Base-by-base conservation (phyloP, 2,329 filamentous ascomycete species). In the Botryotinia narcissicola region DNA sequence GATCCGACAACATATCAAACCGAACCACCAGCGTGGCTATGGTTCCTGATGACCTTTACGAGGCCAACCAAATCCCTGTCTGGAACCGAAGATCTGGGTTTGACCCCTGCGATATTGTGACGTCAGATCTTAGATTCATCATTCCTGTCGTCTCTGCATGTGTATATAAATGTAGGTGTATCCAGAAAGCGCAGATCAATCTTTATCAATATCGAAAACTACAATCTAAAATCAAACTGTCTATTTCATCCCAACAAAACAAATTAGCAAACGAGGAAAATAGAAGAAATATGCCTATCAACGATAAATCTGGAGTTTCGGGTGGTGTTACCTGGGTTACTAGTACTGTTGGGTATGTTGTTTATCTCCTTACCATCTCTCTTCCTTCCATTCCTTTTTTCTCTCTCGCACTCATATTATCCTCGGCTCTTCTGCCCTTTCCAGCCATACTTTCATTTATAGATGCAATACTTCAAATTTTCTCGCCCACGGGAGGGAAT, bases 271-370 rank as follows among this genome's bases (percentile, higher is more conserved):
- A 48, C n/a, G 16, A 20, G 20, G 10, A 32, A 48, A 37, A 6
- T n/a, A 22, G 18, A 42, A 22, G 2, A 8, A 69, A 54, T 12
- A 71, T 63, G 57, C 57, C 57, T 29, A 57, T 72, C 42, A 74
- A 69, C 35, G 73, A 75, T 61, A 75, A 75, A 70, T 72, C 73
- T 20, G 74, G 74, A 14, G 74, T 74, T 29, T 74, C 74, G 14
- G 57, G 51, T 46, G 74, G 74, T 73, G 73, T 74, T 12, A 75
- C 75, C 40, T 76, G 75, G 75, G 75, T 76, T 29, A 76, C 75
- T 3, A 75, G 74, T 51, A 76, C 75, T 20, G 57, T 71, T 48
- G 75, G 75, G 75, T 76, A 74, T 51, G 73, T 66, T 18, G 14
- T 22, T 25, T 20, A n/a, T 37, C 2, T 20, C 4, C 20, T 48